These are phyloP conservation scores for Acanthamoeba healyi DNA, from an alignment of 208 protist genomes.

Conservation along the genomic window DNA sequence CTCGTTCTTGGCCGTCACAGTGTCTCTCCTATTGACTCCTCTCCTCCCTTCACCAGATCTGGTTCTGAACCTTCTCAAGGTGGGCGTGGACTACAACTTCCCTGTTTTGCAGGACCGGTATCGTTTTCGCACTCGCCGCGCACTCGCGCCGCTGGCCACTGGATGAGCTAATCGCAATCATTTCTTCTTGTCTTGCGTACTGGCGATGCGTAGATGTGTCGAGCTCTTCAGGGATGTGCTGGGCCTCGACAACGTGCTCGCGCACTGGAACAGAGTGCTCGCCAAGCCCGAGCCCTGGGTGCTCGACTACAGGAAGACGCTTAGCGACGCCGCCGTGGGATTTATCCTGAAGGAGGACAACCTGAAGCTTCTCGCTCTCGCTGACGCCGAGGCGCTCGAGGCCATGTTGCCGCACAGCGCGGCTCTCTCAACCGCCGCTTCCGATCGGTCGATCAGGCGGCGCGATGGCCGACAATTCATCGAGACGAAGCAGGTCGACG, in stretches of 20 bases:
- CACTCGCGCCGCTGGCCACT: neutral
- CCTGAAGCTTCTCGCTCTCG: neutral
- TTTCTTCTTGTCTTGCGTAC: neutral
- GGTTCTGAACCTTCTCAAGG: neutral
- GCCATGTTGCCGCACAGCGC: neutral
- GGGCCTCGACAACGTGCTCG: neutral
- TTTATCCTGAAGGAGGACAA: constrained; percentile 17
- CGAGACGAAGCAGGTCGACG: neutral
- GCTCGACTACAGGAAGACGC: neutral
- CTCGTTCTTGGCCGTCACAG: neutral
- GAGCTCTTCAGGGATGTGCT: constrained; percentile 2
- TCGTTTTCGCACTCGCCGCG: too few species aligned
- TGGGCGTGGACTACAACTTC: neutral
- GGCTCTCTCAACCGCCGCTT: neutral
- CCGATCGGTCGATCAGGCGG: neutral
- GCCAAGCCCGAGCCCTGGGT: neutral
- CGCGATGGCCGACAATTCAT: neutral
- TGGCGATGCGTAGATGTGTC: constrained; percentile 9
- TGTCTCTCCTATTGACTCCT: neutral
- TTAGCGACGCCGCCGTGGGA: neutral
- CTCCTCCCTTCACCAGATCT: neutral
- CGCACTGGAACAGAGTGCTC: neutral
- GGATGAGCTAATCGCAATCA: neutral
- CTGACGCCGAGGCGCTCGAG: neutral
- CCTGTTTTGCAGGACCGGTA: neutral